Percentiles rank a stretch among this genome's conserved stretches.
phyloP scores from a whole-genome alignment of 305 asterid species.

The Fraxinus platypoda region DNA sequence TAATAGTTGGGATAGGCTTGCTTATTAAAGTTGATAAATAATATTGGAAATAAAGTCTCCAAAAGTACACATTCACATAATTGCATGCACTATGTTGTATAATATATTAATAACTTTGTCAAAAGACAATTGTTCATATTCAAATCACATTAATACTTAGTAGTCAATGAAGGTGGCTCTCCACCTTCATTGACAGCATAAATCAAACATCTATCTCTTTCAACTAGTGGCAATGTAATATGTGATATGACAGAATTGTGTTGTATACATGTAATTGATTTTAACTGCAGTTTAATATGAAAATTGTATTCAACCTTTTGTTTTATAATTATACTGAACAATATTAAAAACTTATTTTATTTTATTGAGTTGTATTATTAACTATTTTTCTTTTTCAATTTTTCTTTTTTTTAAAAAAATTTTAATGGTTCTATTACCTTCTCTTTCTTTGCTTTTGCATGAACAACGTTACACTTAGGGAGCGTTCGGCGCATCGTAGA shows the following conservation, averaged over 20 bases:
- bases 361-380: too few species aligned
- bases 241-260: not conserved
- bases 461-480: too few species aligned
- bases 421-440: too few species aligned
- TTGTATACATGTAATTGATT: not conserved
- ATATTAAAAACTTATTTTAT: too few species aligned
- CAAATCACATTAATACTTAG: not conserved
- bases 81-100: not conserved
- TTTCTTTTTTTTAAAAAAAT: too few species aligned
- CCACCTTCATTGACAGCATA: not conserved
- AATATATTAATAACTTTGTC: not conserved
- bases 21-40: not conserved
- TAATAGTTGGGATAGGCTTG: too few species aligned
- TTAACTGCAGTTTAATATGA: not conserved
- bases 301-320: not conserved
- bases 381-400: too few species aligned
- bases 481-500: too few species aligned
- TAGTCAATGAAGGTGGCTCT: conserved; percentile 17
- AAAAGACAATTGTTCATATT: conserved; percentile 1
- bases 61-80: not conserved
- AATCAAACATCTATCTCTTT: not conserved
- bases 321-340: too few species aligned
- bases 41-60: not conserved
- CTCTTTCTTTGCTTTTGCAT: too few species aligned
- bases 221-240: not conserved